phyloP scores from a whole-genome alignment of 257 asterid genomes.

The Solanum paucissectum region DNA sequence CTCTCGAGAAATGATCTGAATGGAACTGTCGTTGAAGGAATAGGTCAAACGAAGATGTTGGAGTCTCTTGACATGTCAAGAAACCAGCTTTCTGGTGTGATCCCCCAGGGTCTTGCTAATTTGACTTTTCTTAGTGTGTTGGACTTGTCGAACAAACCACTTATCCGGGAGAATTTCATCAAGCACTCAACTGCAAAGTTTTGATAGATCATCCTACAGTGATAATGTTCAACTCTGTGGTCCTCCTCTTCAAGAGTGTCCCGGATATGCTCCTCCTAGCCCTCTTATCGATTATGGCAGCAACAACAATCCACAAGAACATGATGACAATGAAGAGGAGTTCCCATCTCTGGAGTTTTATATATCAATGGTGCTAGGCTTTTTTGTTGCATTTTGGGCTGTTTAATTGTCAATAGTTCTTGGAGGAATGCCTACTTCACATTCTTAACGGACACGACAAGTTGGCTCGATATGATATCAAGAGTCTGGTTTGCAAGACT shows the following conservation, averaged over 20 bases:
- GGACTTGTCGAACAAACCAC: slow-evolving; percentile 21
- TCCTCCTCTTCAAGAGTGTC: slow-evolving; percentile 5
- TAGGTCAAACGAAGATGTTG: slow-evolving; percentile 13
- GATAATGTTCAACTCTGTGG: slow-evolving; percentile 20
- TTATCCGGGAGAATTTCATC: slow-evolving; percentile 20
- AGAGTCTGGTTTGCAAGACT: background rate
- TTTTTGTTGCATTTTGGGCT: background rate
- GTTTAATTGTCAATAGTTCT: background rate
- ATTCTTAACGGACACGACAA: background rate
- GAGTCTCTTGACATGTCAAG: slow-evolving; percentile 5
- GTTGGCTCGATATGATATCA: background rate
- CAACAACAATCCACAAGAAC: background rate
- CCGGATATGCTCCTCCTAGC: background rate
- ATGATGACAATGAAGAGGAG: background rate
- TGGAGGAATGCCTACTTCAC: slow-evolving; percentile 2
- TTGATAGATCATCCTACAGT: slow-evolving; percentile 14
- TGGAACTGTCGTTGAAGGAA: background rate
- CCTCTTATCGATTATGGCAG: background rate
- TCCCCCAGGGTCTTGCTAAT: slow-evolving; percentile 9
- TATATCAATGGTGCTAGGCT: background rate
- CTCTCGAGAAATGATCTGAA: slow-evolving; percentile 6
- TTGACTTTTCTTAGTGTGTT: slow-evolving; percentile 5
- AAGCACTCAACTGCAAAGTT: slow-evolving; percentile 22
- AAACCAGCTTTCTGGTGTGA: slow-evolving; percentile 21
- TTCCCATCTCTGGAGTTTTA: background rate